Conservation (phyloP, 164 flowering plant genomes). For the Echeveria elegans region DNA sequence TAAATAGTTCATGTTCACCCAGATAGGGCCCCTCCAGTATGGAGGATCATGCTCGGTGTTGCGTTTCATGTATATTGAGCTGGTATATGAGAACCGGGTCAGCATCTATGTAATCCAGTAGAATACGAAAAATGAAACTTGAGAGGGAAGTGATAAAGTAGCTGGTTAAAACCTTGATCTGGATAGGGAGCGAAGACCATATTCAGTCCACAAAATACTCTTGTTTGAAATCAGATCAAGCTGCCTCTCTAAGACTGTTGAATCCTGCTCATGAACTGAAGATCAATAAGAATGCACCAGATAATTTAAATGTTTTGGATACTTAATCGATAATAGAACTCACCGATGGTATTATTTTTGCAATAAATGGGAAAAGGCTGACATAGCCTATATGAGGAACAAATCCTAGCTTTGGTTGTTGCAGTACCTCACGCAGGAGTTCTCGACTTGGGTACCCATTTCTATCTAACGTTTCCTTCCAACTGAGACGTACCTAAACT, state of each 20-base stretch:
- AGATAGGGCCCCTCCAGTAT: conserved; percentile 95
- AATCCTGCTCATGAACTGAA: conserved; percentile 34
- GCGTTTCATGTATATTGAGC: conserved; percentile 89
- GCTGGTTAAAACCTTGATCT: conserved; percentile 61
- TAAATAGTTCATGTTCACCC: conserved; percentile 97
- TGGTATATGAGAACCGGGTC: conserved; percentile 17
- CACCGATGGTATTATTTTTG: conserved; percentile 75
- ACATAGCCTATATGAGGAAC: conserved; percentile 97
- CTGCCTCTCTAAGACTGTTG: conserved; percentile 73
- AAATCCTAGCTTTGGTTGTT: conserved; percentile 49
- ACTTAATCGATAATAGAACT: conserved; percentile 22
- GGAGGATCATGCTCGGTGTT: conserved; percentile 97
- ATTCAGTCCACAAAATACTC: conserved; percentile 77
- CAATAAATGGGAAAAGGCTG: conserved; percentile 90
- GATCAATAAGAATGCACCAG: background rate
- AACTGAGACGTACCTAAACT: conserved; percentile 65
- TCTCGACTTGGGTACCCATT: conserved; percentile 36
- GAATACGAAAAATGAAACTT: background rate
- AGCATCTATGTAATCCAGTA: conserved; percentile 4
- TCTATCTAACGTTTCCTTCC: conserved; percentile 40
- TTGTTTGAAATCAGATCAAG: conserved; percentile 78
- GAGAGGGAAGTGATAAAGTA: background rate
- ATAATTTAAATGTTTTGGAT: background rate
- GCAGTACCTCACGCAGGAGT: conserved; percentile 65
- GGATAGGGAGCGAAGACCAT: conserved; percentile 80